Evolutionary conservation across 2,329 filamentous ascomycete species (phyloP).

Genomic region (Stylonectria norvegica): DNA sequence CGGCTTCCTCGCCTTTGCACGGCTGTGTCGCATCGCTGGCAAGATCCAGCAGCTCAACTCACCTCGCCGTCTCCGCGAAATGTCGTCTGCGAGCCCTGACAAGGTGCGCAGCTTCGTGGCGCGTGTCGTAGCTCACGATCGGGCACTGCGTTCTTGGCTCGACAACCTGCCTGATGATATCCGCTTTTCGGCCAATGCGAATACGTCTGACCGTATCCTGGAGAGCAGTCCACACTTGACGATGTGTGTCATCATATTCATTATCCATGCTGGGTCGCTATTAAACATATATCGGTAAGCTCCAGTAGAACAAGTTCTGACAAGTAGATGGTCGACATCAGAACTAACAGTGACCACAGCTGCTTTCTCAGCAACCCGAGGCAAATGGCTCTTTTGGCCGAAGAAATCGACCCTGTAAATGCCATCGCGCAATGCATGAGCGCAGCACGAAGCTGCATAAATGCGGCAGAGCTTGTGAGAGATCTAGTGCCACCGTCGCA

Average conservation of each 20-base stretch:
- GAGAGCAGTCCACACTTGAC: conserved; percentile 18
- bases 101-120: conserved; percentile 1
- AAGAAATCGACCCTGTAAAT: neutral
- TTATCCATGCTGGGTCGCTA: conserved; percentile 26
- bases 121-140: conserved; percentile 1
- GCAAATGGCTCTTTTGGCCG: neutral
- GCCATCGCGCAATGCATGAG: conserved; percentile 21
- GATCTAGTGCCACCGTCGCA: conserved; percentile 26
- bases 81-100: conserved; percentile 4
- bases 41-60: conserved; percentile 24
- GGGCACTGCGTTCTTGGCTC: conserved; percentile 5
- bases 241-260: conserved; percentile 29
- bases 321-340: too few species aligned
- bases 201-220: neutral
- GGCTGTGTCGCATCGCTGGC: conserved; percentile 25
- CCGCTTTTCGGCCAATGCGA: conserved; percentile 24
- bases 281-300: conserved; percentile 22
- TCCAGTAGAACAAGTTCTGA: too few species aligned
- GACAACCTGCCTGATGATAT: conserved; percentile 18
- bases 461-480: conserved; percentile 21
- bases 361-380: too few species aligned
- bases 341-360: too few species aligned
- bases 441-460: conserved; percentile 26
- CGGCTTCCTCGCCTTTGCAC: conserved; percentile 28
- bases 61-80: conserved; percentile 12